These are phyloP conservation scores for Neodidymelliopsis sp. DNA, from an alignment of 2,329 filamentous ascomycete species.

Conservation along the genomic window DNA sequence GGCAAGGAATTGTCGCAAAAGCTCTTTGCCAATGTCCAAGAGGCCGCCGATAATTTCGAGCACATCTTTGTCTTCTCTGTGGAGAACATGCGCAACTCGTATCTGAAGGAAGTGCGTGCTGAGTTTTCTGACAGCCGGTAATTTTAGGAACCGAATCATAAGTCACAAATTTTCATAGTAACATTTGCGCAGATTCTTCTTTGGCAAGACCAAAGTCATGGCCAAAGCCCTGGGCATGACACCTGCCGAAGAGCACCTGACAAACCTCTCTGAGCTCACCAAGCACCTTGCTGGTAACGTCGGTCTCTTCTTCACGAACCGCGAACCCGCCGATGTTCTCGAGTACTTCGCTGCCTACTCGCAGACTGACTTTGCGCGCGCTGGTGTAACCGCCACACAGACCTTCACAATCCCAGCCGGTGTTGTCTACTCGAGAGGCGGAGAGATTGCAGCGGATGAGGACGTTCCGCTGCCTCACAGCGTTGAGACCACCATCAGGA, in stretches of 20 bases:
- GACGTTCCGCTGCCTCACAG: constrained; percentile 89
- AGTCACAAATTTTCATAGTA: constrained; percentile 25
- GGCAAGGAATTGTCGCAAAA: constrained; percentile 87
- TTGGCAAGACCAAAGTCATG: constrained; percentile 99
- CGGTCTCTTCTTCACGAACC: constrained; percentile 89
- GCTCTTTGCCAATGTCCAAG: constrained; percentile 87
- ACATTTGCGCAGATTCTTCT: constrained; percentile 76
- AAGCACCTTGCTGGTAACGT: constrained; percentile 80
- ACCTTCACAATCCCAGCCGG: constrained; percentile 83
- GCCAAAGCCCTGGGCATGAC: constrained; percentile 86
- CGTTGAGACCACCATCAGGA: constrained; percentile 87
- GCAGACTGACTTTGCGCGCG: constrained; percentile 89
- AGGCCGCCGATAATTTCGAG: constrained; percentile 83
- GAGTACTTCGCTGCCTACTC: constrained; percentile 76
- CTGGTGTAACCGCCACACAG: constrained; percentile 77
- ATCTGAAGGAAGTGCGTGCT: constrained; percentile 87
- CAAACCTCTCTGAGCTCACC: constrained; percentile 75
- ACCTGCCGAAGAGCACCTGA: constrained; percentile 79
- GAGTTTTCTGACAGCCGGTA: constrained; percentile 87
- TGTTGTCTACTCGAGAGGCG: constrained; percentile 78
- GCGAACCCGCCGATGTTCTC: constrained; percentile 70
- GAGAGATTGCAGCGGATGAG: constrained; percentile 79
- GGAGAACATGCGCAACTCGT: constrained; percentile 98
- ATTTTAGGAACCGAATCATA: constrained; percentile 34
- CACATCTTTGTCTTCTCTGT: constrained; percentile 93